These are phyloP conservation scores for Acanthamoeba triangularis DNA, from an alignment of 208 protist genomes.

Conservation along the genomic window DNA sequence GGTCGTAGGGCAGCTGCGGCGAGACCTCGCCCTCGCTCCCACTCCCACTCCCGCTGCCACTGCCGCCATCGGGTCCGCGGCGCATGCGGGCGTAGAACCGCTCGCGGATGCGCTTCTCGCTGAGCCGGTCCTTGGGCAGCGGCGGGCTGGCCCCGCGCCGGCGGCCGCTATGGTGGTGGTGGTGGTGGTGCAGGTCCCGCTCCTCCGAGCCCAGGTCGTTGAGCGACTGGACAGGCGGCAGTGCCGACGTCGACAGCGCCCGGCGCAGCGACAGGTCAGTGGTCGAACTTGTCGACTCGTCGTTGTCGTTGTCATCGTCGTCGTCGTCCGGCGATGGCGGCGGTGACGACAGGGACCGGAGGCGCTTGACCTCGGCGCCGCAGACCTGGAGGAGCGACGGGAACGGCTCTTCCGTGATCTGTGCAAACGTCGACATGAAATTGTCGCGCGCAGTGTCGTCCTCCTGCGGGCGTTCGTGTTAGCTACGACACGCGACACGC, in stretches of 20 bases:
- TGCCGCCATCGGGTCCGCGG: neutral
- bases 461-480: neutral
- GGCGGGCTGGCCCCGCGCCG: neutral
- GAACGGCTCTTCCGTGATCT: slow-evolving; percentile 40
- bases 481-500: neutral
- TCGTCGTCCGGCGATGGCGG: neutral
- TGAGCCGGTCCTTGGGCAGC: neutral
- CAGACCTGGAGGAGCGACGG: neutral
- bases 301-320: neutral
- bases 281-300: neutral
- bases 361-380: neutral
- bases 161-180: neutral
- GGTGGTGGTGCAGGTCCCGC: neutral
- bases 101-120: slow-evolving; percentile 34
- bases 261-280: neutral
- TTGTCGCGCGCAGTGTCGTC: neutral
- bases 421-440: slow-evolving; percentile 31
- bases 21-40: neutral
- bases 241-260: neutral
- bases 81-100: slow-evolving; percentile 43
- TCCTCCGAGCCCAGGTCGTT: neutral
- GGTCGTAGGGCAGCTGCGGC: neutral
- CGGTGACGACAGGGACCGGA: neutral
- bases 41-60: neutral
- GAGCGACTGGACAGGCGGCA: neutral